Percentiles rank a stretch among this genome's conserved stretches.
Conservation (phyloP, 805 yeast species). For the Pichia exigua region DNA sequence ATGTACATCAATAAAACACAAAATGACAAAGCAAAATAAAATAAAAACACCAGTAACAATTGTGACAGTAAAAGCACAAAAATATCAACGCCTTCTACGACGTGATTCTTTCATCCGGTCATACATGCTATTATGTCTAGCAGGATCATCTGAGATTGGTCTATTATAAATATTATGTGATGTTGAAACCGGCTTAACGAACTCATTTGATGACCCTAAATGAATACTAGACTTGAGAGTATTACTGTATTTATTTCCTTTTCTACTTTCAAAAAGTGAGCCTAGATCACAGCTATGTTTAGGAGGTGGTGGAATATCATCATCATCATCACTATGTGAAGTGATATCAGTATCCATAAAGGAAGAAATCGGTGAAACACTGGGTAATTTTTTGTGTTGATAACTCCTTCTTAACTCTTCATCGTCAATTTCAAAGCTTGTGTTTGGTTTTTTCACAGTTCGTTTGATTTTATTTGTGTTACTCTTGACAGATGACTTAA, state of each 20-base stretch:
- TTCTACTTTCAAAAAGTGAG: slow-evolving; percentile 10
- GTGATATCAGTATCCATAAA: not conserved
- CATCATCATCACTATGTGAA: not conserved
- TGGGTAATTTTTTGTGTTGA: slow-evolving; percentile 8
- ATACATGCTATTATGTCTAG: not conserved
- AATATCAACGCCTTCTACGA: not conserved
- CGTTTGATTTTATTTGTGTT: not conserved
- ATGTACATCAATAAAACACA: not conserved
- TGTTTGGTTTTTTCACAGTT: not conserved
- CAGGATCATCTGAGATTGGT: not conserved
- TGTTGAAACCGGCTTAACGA: slow-evolving; percentile 1
- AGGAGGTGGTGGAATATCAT: slow-evolving; percentile 23
- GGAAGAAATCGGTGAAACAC: not conserved
- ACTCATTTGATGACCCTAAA: not conserved
- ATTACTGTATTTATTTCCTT: too few relatives aligned
- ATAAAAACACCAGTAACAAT: not conserved
- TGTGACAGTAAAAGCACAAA: not conserved
- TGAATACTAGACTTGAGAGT: not conserved
- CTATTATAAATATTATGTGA: not conserved
- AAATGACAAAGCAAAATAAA: not conserved
- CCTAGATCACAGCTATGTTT: slow-evolving; percentile 20
- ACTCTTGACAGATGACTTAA: slow-evolving; percentile 14
- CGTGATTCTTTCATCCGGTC: not conserved
- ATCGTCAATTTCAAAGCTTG: not conserved
- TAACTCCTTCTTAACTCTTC: slow-evolving; percentile 10